phyloP scores from a whole-genome alignment of 352 stramenopile genomes.

The Globisporangium solare region DNA sequence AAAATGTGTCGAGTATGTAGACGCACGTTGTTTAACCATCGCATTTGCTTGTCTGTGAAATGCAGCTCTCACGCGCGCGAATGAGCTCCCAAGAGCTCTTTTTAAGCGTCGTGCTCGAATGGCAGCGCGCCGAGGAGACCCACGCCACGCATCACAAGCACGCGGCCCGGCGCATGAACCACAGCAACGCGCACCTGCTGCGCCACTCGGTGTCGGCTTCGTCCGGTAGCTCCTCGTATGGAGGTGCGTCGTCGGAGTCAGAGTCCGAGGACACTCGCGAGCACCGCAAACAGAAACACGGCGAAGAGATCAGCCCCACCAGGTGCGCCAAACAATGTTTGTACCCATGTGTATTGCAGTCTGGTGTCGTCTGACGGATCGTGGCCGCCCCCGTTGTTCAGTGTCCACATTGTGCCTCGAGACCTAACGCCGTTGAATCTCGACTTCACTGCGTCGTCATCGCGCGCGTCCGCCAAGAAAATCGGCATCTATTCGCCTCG shows the following conservation, averaged over 20 bases:
- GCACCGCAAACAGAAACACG: constrained; percentile 6
- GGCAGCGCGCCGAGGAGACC: constrained; percentile 34
- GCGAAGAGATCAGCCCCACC: constrained; percentile 56
- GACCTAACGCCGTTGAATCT: constrained; percentile 42
- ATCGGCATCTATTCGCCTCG: constrained; percentile 71
- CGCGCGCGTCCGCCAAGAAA: constrained; percentile 27
- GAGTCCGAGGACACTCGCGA: constrained; percentile 19
- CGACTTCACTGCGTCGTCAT: constrained; percentile 19
- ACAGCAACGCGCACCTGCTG: no score
- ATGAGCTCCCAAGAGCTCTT: constrained; percentile 78
- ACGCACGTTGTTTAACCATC: neutral
- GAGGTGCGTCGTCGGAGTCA: constrained; percentile 24
- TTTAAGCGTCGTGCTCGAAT: constrained; percentile 77
- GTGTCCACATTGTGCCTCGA: constrained; percentile 41
- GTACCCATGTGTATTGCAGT: constrained; percentile 3
- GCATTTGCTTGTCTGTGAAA: neutral
- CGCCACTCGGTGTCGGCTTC: neutral
- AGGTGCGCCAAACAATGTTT: constrained; percentile 18
- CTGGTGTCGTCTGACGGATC: neutral
- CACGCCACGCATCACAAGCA: neutral
- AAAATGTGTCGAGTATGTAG: no score
- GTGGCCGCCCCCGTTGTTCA: neutral
- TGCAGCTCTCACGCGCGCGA: constrained; percentile 31
- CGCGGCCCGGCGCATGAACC: constrained; percentile 9
- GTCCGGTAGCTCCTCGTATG: neutral